phyloP scores from a whole-genome alignment of 305 asterid genomes.

The Fraxinus nigra region DNA sequence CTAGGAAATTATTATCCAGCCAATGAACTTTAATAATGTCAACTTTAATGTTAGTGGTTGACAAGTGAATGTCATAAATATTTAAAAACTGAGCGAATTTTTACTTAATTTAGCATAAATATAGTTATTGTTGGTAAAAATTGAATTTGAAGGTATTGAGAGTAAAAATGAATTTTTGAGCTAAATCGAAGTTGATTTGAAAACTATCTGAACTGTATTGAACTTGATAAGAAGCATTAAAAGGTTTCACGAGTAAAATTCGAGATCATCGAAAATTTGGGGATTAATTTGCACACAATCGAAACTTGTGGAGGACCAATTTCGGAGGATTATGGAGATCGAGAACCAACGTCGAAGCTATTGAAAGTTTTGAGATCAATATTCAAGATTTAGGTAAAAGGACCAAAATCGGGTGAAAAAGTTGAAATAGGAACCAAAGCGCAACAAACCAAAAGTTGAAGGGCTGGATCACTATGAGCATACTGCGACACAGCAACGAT shows the following conservation, averaged over 20 bases:
- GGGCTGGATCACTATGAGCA: neutral
- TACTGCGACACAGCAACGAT: neutral
- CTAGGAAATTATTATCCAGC: neutral
- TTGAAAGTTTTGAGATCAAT: neutral
- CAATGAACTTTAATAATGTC: neutral
- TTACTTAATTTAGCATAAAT: too few relatives aligned
- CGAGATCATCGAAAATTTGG: neutral
- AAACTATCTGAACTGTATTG: neutral
- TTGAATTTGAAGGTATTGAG: neutral
- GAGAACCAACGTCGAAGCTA: neutral
- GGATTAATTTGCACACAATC: neutral
- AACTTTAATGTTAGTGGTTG: neutral
- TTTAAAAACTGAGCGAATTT: neutral
- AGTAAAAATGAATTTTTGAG: neutral
- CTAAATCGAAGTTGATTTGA: neutral
- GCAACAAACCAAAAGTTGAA: neutral
- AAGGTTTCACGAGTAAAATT: neutral
- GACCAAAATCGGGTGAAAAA: neutral
- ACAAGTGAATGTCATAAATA: neutral
- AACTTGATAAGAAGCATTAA: neutral
- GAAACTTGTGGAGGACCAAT: neutral
- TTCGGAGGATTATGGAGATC: neutral
- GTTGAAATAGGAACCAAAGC: neutral
- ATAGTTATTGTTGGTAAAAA: neutral
- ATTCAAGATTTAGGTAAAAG: neutral